Evolutionary conservation across 495 filamentous ascomycete genomes (phyloP), one percentile per base, ranked within the genome.

Genomic region (Staphylotrichum longicolle): DNA sequence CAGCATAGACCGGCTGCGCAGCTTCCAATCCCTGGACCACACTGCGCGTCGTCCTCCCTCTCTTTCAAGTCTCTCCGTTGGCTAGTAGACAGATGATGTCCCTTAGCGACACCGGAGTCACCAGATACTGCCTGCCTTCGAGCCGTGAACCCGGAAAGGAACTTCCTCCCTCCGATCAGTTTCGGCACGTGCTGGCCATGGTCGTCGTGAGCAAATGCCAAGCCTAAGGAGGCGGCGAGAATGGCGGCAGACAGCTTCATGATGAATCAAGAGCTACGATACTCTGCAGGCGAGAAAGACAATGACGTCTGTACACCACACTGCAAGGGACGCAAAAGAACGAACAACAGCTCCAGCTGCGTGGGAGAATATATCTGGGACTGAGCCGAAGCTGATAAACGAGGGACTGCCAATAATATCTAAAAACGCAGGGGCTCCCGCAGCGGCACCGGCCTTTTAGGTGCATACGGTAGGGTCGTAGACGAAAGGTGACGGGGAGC

Each of bases 1-100:
- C 88, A 91, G 65, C 88, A 90, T 40, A 83, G 77, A 11, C 77
- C 80, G 4, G 75, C 54, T 3, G 80, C 66, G 66, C 88, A 90
- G 52, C 70, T 77, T 30, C 82, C 83, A 52, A 68, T 58, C 5
- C 66, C 62, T 6, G 65, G 58, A 6, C 80, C 80, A 37, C 80
- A 83, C 57, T 61, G 64, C 2, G 63, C 68, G 20, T 71, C 69
- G 34, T 60, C 66, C 39, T 60, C 65, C 15, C 72, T 58, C 34
- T 58, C 42, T 41, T 62, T 48, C 12, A 66, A 30, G 34, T 39
- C 37, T 6, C 42, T 11, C 45, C 49, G 51, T 37, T 53, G 51
- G 34, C 60, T 64, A 14, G 58, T 42, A 15, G 63, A 54, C 54
- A 40, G 35, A 47, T 61, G 47, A 4, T 47, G 41, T 8, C 34